Evolutionary conservation across 805 yeast genomes (phyloP), one percentile per base, ranked within the genome.

Genomic region (Candida sphagnicola): DNA sequence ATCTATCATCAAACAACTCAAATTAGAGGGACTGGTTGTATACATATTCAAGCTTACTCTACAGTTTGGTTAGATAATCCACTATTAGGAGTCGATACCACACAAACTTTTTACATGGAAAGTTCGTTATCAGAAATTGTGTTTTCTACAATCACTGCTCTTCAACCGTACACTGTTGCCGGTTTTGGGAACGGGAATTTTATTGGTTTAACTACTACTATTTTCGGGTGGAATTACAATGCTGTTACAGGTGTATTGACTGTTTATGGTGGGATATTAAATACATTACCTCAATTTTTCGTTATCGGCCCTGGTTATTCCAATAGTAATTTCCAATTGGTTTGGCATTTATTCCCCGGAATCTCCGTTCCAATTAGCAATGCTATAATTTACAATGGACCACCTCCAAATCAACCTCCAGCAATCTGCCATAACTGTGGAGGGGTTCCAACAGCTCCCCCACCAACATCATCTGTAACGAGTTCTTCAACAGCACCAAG

Each of bases 21-120:
- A 16, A 46, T 61, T 28, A 8, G 17, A 2, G 65, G 65, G 18
- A 18, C 42, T n/a, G 67, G 67, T 21, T 61, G 67, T 49, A 44
- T 57, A 15, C 43, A 35, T 34, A 48, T 49, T 15, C 55, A 42
- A 12, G 38, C 6, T 3, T 30, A 42, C 18, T 31, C 50, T n/a
- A 36, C 40, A 18, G 37, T 43, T n/a, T 37, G 18, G 23, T 15
- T 48, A 35, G 35, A 39, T 15, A 30, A 38, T 31, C 28, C 47
- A 4, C 12, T 34, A 5, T 31, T 42, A 10, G 34, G 39, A 8
- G 41, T 43, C 13, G 44, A 26, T 21, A 8, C 35, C 2, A 35
- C 36, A 8, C 56, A 51, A 40, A 35, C 38, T 12, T 35, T 53
- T 30, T 47, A 48, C 25, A 41, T 53, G 25, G 38, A 41, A 26